phyloP scores from a whole-genome alignment of 495 filamentous ascomycete species.

The Penicillium argentinense region DNA sequence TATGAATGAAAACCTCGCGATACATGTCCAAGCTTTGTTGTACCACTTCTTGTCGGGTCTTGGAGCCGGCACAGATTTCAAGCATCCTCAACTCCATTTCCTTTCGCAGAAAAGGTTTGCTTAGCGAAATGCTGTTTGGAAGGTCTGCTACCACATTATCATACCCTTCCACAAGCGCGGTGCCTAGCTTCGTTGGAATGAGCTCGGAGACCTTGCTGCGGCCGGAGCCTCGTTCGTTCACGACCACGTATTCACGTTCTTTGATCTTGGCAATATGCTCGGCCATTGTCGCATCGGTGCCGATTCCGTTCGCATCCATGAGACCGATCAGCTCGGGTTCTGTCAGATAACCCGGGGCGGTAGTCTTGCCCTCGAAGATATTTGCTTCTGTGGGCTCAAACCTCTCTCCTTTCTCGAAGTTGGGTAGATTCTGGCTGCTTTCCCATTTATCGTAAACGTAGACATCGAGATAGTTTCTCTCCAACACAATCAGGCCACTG shows the following conservation, averaged over 20 bases:
- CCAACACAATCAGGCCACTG: constrained; percentile 80
- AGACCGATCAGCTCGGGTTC: constrained; percentile 96
- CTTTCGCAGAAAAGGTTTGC: constrained; percentile 96
- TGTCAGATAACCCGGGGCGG: constrained; percentile 80
- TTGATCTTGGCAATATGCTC: constrained; percentile 97
- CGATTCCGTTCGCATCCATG: constrained; percentile 98
- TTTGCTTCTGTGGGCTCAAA: constrained; percentile 90
- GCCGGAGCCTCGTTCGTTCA: constrained; percentile 54
- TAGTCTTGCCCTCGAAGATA: constrained; percentile 84
- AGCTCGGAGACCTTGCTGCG: constrained; percentile 73
- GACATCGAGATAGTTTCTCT: constrained; percentile 91
- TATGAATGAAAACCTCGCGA: constrained; percentile 76
- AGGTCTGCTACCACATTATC: constrained; percentile 75
- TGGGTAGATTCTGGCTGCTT: constrained; percentile 77
- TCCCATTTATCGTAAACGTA: constrained; percentile 97
- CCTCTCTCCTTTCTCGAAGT: constrained; percentile 70
- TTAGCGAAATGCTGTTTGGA: constrained; percentile 72
- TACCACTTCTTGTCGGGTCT: constrained; percentile 70
- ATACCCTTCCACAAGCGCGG: constrained; percentile 90
- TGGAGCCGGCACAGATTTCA: constrained; percentile 87
- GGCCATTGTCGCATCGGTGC: constrained; percentile 98
- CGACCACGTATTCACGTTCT: constrained; percentile 77
- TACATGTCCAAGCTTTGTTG: constrained; percentile 81
- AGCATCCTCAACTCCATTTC: constrained; percentile 97
- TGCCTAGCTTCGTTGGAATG: constrained; percentile 84